Percentiles rank a stretch among this genome's conserved stretches.
These are phyloP conservation scores for Psilocybe mexicana DNA, from an alignment of 1,284 basidiomycete genomes.

Conservation along the genomic window DNA sequence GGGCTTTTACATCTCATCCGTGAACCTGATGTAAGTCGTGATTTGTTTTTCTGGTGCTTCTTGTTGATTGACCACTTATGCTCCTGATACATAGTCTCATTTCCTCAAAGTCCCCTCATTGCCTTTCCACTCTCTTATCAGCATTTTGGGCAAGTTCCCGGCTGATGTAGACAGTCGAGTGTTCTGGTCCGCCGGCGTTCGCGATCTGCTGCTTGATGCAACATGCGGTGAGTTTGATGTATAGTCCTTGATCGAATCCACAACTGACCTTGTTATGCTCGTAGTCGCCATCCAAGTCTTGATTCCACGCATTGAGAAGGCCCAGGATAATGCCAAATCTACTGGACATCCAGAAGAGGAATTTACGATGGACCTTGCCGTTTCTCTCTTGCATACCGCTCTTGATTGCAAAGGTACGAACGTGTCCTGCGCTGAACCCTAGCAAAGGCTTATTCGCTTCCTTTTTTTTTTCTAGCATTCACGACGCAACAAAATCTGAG, in stretches of 20 bases:
- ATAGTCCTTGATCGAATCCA: constrained; percentile 6
- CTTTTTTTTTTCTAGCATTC: constrained; percentile 47
- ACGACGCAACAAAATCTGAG: constrained; percentile 55
- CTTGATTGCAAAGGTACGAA: constrained; percentile 57
- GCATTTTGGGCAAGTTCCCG: constrained; percentile 74
- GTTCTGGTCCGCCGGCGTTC: constrained; percentile 61
- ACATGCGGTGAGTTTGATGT: constrained; percentile 31
- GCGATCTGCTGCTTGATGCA: constrained; percentile 60
- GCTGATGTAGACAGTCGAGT: constrained; percentile 68
- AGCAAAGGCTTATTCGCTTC: not conserved
- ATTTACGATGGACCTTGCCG: constrained; percentile 40
- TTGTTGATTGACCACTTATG: constrained; percentile 11
- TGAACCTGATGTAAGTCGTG: constrained; percentile 61
- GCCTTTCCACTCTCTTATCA: constrained; percentile 74
- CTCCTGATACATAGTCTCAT: constrained; percentile 53
- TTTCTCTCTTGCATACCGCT: constrained; percentile 54
- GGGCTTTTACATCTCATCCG: constrained; percentile 66
- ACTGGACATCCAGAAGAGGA: constrained; percentile 26
- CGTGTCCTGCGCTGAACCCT: not conserved
- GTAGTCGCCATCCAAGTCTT: constrained; percentile 41
- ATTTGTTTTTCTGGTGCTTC: constrained; percentile 5
- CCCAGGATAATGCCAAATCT: constrained; percentile 16
- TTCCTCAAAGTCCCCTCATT: constrained; percentile 81
- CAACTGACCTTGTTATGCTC: constrained; percentile 15
- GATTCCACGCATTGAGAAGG: constrained; percentile 34